Evolutionary conservation across 2,329 filamentous ascomycete genomes (phyloP).

Genomic region (Purpureocillium lavendulum): DNA sequence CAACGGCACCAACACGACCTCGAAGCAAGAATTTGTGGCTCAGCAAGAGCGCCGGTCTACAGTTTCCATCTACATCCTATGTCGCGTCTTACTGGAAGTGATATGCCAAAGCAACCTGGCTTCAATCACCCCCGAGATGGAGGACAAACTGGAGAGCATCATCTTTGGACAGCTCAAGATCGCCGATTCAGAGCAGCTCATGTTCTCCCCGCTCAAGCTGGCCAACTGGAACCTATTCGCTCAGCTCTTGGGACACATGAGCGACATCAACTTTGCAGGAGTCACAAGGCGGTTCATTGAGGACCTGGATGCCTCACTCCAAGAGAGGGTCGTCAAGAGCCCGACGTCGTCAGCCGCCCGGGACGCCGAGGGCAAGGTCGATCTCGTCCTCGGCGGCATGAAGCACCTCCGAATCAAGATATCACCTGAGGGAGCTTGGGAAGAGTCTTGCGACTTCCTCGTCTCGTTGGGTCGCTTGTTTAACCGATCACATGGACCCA

Average conservation of each 20-base stretch:
- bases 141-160: conserved; percentile 86
- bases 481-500: conserved; percentile 74
- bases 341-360: conserved; percentile 46
- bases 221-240: conserved; percentile 96
- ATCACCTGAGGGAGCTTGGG: conserved; percentile 67
- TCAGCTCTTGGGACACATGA: conserved; percentile 92
- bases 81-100: conserved; percentile 86
- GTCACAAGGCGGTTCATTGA: conserved; percentile 75
- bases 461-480: conserved; percentile 75
- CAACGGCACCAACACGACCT: conserved; percentile 31
- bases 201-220: conserved; percentile 71
- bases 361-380: conserved; percentile 72
- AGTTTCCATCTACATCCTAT: conserved; percentile 92
- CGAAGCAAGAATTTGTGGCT: conserved; percentile 62
- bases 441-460: conserved; percentile 84
- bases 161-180: conserved; percentile 94
- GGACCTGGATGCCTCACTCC: conserved; percentile 71
- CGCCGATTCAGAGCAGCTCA: conserved; percentile 73
- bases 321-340: conserved; percentile 65
- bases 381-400: conserved; percentile 85
- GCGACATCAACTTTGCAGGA: conserved; percentile 78
- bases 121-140: conserved; percentile 82
- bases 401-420: conserved; percentile 75
- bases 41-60: conserved; percentile 84
- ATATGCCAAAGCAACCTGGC: conserved; percentile 81